Base-by-base conservation (phyloP, 768 basidiomycete genomes). In the Imleria badia region DNA sequence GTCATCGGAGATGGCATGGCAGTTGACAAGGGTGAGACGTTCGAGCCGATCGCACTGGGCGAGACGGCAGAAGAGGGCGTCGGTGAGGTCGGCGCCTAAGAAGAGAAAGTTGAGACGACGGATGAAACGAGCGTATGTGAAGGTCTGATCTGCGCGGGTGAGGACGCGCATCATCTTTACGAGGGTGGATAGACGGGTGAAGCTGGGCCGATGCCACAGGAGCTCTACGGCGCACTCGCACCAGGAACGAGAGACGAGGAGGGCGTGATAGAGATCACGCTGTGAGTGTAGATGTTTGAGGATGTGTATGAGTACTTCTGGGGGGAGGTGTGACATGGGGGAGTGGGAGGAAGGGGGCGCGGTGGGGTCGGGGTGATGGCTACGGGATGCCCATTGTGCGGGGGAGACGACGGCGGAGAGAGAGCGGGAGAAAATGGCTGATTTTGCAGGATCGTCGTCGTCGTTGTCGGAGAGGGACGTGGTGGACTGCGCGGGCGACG, bases 211-310 rank as follows among this genome's bases (percentile, higher is more conserved):
- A 71, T 94, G 88, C 95, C 95, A 99, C 22, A 98, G 79, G 20
- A 98, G 81, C 71, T 98, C 92, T 40, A 95, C 94, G 30, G 93
- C 86, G 72, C 94, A 97, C 67, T 95, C 89, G 78, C 94, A 98
- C 94, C 96, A 99, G 26, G 84, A 80, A 53, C 91, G 85, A 19
- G 86, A 94, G 26, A 98, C 94, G 52, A 87, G 84, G 56, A 95
- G 79, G 38, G 83, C 80, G 59, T 78, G 76, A 59, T 87, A 82
- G 44, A 98, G 80, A 70, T 96, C 91, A 55, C 80, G 78, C 30
- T 86, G 75, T 0, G 83, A 78, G 60, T 87, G 82, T 13, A 99
- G 78, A 62, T 94, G 84, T 60, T 87, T 90, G 61, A 99, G 81
- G 65, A 98, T 89, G 67, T 96, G 88, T 15, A 97, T 90, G 66